Percentiles rank a stretch among this genome's conserved stretches.
These are phyloP conservation scores for Clarireedia hainanense DNA, from an alignment of 2,329 filamentous ascomycete species.

Conservation along the genomic window DNA sequence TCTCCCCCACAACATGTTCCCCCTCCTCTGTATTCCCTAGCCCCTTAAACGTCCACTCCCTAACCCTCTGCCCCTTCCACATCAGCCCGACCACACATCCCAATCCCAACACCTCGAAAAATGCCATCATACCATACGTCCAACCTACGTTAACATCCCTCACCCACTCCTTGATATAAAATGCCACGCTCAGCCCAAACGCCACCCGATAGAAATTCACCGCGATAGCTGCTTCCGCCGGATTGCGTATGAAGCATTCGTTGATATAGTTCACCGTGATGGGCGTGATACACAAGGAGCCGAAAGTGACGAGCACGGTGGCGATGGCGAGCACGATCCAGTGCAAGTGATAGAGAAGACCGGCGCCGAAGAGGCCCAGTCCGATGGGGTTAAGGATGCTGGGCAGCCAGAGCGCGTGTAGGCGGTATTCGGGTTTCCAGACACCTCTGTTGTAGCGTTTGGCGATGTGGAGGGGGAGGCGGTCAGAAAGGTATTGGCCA, in stretches of 20 bases:
- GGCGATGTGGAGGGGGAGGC: slow-evolving; percentile 26
- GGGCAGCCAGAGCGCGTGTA: slow-evolving; percentile 5
- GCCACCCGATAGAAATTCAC: not conserved
- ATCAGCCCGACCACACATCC: not conserved
- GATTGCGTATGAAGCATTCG: not conserved
- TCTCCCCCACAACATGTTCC: slow-evolving; percentile 17
- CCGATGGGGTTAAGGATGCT: not conserved
- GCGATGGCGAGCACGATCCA: not conserved
- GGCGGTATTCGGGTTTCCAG: slow-evolving; percentile 20
- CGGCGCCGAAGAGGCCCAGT: not conserved
- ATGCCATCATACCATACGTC: slow-evolving; percentile 1
- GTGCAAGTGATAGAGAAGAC: slow-evolving; percentile 2
- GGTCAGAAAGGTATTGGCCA: slow-evolving; percentile 32
- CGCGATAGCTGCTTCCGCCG: not conserved
- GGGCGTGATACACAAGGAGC: not conserved
- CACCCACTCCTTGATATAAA: not conserved
- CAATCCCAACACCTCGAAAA: not conserved
- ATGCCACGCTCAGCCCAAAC: not conserved
- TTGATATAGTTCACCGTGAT: not conserved
- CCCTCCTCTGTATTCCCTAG: slow-evolving; percentile 24
- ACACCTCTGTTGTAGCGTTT: slow-evolving; percentile 5
- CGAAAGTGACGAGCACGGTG: not conserved
- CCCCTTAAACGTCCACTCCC: not conserved
- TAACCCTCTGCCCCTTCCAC: not conserved
- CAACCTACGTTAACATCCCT: not conserved